Evolutionary conservation across 306 rosid species (phyloP).

Genomic region (Styphnolobium japonicum): DNA sequence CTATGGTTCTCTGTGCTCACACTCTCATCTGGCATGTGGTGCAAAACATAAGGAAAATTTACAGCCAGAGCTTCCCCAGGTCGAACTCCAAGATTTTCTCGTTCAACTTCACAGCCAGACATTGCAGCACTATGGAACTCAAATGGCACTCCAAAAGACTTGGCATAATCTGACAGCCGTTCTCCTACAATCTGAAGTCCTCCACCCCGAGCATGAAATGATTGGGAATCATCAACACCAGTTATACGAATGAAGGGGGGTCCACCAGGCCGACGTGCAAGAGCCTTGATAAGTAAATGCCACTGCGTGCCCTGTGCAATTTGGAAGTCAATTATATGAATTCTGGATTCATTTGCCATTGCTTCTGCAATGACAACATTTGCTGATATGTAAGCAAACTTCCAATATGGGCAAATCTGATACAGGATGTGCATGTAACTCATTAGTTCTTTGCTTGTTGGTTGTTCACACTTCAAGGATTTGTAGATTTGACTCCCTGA

Average conservation of each 20-base stretch:
- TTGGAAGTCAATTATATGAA: constrained; percentile 91
- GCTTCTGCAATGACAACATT: constrained; percentile 68
- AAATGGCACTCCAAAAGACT: constrained; percentile 51
- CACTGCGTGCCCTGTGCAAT: constrained; percentile 90
- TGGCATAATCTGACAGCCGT: constrained; percentile 45
- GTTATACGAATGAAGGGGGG: constrained; percentile 66
- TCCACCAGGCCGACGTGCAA: constrained; percentile 63
- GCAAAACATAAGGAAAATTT: constrained; percentile 72
- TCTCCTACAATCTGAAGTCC: constrained; percentile 70
- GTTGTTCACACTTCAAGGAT: constrained; percentile 71
- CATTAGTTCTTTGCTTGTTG: constrained; percentile 73
- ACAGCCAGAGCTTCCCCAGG: constrained; percentile 76
- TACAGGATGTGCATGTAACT: constrained; percentile 72
- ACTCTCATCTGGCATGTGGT: constrained; percentile 96
- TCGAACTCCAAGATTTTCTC: constrained; percentile 36
- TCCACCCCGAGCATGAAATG: constrained; percentile 85
- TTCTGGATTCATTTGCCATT: constrained; percentile 55
- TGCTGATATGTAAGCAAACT: constrained; percentile 70
- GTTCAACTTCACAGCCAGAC: constrained; percentile 60
- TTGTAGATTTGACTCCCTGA: constrained; percentile 81
- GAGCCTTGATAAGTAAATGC: constrained; percentile 53
- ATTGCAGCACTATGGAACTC: constrained; percentile 73
- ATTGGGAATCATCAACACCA: constrained; percentile 83
- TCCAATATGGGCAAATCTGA: constrained; percentile 75
- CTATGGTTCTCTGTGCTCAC: constrained; percentile 80